A percentile compares a stretch with the other conserved stretches of the same genome.
phyloP scores from a whole-genome alignment of 495 filamentous ascomycete species.

The Xylaria venustula region DNA sequence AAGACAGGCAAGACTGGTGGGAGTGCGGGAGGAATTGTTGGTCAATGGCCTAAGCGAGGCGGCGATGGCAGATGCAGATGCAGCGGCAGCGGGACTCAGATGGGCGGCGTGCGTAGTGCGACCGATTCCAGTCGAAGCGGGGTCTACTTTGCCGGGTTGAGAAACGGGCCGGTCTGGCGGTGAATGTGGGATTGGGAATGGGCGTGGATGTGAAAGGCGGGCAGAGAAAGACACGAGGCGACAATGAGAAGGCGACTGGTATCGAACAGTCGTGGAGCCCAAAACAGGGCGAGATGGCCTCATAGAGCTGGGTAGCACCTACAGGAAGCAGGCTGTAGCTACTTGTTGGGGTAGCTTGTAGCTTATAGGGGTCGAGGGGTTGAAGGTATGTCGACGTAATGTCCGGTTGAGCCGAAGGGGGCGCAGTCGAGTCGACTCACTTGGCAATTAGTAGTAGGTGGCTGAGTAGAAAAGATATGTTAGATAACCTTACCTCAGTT shows the following conservation, averaged over 20 bases:
- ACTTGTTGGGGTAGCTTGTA: too few species aligned
- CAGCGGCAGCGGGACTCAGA: not conserved
- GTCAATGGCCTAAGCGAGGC: not conserved
- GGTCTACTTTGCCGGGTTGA: not conserved
- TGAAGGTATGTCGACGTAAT: not conserved
- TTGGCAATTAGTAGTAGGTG: not conserved
- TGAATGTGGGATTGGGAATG: not conserved
- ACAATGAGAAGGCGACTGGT: not conserved
- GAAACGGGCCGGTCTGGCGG: slow-evolving; percentile 7
- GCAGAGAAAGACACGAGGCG: not conserved
- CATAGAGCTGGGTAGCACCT: not conserved
- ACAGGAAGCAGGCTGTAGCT: too few species aligned
- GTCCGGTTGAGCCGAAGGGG: slow-evolving; percentile 5
- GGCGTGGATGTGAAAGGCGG: not conserved
- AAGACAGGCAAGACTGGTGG: not conserved
- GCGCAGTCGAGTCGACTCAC: not conserved
- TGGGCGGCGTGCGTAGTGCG: not conserved
- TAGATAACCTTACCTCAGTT: too few species aligned
- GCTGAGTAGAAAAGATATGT: not conserved
- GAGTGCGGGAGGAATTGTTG: not conserved
- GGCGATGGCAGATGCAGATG: not conserved
- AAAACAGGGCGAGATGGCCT: not conserved
- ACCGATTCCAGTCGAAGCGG: slow-evolving; percentile 4
- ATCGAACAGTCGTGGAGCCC: not conserved
- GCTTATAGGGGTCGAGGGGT: not conserved